These are phyloP conservation scores for Abrus pulchellus DNA, from an alignment of 306 rosid genomes.

Conservation along the genomic window DNA sequence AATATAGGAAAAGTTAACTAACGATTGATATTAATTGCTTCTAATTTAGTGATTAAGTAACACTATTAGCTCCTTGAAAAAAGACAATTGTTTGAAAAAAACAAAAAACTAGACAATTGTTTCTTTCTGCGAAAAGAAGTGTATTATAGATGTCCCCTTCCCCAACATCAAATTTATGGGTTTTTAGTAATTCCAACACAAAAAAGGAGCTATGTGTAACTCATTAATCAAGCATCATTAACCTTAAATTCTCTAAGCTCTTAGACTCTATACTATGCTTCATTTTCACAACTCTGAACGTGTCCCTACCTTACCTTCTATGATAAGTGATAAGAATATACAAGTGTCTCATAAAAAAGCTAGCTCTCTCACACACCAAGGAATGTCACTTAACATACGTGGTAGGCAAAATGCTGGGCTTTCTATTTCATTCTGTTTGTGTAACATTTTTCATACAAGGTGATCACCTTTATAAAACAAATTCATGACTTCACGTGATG, in stretches of 20 bases:
- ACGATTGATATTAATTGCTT: too few relatives aligned
- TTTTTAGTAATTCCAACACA: neutral
- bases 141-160: neutral
- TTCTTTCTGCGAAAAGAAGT: neutral
- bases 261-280: neutral
- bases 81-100: neutral
- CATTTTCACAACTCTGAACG: neutral
- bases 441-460: neutral
- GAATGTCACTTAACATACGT: neutral
- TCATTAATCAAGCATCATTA: too few relatives aligned
- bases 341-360: neutral
- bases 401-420: neutral
- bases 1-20: neutral
- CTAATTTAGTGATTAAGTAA: neutral
- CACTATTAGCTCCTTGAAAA: neutral
- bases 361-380: neutral
- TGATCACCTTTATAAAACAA: neutral
- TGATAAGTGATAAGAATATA: neutral
- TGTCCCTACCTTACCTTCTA: neutral
- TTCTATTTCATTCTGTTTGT: neutral
- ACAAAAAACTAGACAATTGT: neutral
- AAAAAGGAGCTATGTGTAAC: neutral
- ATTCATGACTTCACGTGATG: constrained; percentile 2
- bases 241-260: neutral
- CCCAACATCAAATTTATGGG: neutral